Percentiles rank a stretch among this genome's conserved stretches.
phyloP scores from a whole-genome alignment of 2,329 filamentous ascomycete genomes.

The Epichloe elymi region DNA sequence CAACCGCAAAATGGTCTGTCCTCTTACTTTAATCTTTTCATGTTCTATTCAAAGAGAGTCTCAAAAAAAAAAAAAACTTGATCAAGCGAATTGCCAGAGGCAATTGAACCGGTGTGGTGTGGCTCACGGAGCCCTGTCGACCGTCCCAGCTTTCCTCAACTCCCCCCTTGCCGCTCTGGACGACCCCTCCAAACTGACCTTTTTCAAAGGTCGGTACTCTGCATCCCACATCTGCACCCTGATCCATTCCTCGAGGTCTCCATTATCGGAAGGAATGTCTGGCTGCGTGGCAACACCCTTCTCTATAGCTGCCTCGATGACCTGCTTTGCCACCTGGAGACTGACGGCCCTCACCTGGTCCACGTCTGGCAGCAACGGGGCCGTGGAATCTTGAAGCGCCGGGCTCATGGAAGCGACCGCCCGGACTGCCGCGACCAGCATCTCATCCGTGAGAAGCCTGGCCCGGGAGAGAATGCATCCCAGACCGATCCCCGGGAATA shows the following conservation, averaged over 20 bases:
- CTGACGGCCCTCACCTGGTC: constrained; percentile 62
- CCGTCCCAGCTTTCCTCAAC: constrained; percentile 17
- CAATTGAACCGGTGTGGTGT: not conserved
- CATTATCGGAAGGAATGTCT: constrained; percentile 45
- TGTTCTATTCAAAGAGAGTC: no score
- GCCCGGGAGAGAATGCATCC: constrained; percentile 61
- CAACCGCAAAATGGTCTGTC: no score
- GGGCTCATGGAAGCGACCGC: constrained; percentile 61
- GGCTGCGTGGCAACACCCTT: constrained; percentile 54
- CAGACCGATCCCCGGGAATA: constrained; percentile 76
- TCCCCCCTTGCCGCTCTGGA: constrained; percentile 39
- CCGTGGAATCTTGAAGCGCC: constrained; percentile 46
- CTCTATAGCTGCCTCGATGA: constrained; percentile 57
- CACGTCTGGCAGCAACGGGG: constrained; percentile 64
- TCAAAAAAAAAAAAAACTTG: no score
- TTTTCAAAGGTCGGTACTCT: constrained; percentile 49
- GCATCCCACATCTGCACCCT: constrained; percentile 70
- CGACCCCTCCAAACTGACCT: constrained; percentile 38
- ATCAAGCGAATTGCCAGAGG: no score
- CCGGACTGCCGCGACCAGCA: constrained; percentile 70
- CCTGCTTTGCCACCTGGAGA: constrained; percentile 60
- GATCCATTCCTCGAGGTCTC: constrained; percentile 56
- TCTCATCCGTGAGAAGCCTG: constrained; percentile 54
- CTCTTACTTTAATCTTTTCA: no score
- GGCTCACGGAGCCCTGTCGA: constrained; percentile 10